Percentiles rank a stretch among this genome's conserved stretches.
These are phyloP conservation scores for Mortierella antarctica DNA, from an alignment of 192 early-diverging fungal genomes.

Conservation along the genomic window DNA sequence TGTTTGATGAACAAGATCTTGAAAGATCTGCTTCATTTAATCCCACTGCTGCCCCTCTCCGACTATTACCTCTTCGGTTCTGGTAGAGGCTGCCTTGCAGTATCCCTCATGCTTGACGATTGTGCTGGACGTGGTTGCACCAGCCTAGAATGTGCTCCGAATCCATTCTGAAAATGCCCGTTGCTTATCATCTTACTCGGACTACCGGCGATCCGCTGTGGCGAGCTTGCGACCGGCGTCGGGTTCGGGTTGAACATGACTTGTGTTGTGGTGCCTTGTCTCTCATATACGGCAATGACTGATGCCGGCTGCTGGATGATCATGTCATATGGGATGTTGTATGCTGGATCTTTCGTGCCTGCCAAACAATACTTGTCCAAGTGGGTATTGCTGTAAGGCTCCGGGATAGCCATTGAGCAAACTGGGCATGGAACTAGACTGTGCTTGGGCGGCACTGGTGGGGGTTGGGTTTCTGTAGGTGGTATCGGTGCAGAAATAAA, in stretches of 20 bases:
- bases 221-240: not conserved
- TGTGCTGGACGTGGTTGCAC: not conserved
- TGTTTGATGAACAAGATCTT: too few relatives aligned
- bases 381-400: slow-evolving; percentile 32
- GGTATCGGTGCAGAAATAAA: not conserved
- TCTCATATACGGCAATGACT: slow-evolving; percentile 21
- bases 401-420: slow-evolving; percentile 20
- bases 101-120: not conserved
- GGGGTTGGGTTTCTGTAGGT: not conserved
- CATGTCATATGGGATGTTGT: slow-evolving; percentile 12
- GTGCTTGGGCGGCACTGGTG: not conserved
- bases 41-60: too few relatives aligned
- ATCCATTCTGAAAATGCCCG: slow-evolving; percentile 7
- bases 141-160: not conserved
- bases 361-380: slow-evolving; percentile 37
- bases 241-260: not conserved
- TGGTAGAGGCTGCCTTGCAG: not conserved
- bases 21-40: too few relatives aligned
- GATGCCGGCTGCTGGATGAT: not conserved
- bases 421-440: slow-evolving; percentile 36
- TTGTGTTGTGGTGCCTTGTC: slow-evolving; percentile 13
- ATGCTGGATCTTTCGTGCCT: slow-evolving; percentile 20
- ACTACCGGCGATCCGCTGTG: not conserved
- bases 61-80: slow-evolving; percentile 30
- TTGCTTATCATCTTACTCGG: not conserved